Base-by-base conservation (phyloP, 1,139 yeast species). In the Zygosaccharomyces pseudobailii region DNA sequence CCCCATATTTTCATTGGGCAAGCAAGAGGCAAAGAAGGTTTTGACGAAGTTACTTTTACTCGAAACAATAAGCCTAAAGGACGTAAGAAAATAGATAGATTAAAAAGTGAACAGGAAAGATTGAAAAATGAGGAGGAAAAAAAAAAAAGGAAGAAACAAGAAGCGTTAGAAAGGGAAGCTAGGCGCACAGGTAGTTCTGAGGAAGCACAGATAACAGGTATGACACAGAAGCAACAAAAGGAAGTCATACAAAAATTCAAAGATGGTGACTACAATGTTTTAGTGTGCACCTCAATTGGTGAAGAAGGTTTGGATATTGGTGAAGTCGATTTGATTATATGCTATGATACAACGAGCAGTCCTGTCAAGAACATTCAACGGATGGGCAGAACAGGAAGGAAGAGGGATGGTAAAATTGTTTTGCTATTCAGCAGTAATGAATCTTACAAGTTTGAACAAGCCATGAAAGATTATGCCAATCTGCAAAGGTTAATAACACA, bases 241-340 rank as follows among this genome's bases (percentile, higher is more conserved):
- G 82, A 83, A 50, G 76, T 87, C 8, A 84, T 94, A 37, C 75
- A 75, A 32, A 75, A 82, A 51, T 92, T 94, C 67, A 86, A 84
- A 56, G 57, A 67, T 1, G 96, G 95, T 5, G 71, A 67, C 1
- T 79, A 78, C 59, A 94, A 92, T 61, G 81, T 87, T 6, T 71
- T 94, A 25, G 95, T 94, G 3, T 97, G 97, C 5, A 94, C 99
- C 0, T 89, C 97, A 0, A 92, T 94, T 62, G 99, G 97, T 39
- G 99, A 94, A 65, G 99, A 94, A 72, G 99, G 99, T 44, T 74
- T 94, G 52, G 98, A 94, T 72, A 94, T 94, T 55, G 97, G 98
- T 28, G 97, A 94, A 62, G 98, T 94, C 44, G 98, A 94, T 65
- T 66, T 92, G 57, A 92, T 94, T 56, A 76, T 92, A 5, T 89